Evolutionary conservation across 768 basidiomycete species (phyloP).

Genomic region (Calocybe indica): DNA sequence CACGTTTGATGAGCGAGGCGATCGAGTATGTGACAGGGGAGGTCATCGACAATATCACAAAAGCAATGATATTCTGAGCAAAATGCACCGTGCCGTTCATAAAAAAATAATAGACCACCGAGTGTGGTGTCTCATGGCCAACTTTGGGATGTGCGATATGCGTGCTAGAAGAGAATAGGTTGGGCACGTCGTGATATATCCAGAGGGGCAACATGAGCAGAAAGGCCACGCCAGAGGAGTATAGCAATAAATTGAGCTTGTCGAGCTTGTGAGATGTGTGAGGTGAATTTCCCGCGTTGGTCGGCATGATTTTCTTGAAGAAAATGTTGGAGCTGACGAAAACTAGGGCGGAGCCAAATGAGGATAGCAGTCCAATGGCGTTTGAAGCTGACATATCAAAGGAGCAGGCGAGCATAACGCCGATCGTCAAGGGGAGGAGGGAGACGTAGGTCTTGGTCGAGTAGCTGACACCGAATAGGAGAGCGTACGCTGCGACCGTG

Average conservation of each 20-base stretch:
- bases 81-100: conserved; percentile 97
- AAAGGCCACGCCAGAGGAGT: conserved; percentile 93
- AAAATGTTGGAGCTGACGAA: conserved; percentile 99
- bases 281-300: conserved; percentile 34
- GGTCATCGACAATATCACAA: conserved; percentile 90
- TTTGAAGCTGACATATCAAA: conserved; percentile 90
- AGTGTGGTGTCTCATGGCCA: conserved; percentile 46
- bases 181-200: conserved; percentile 80
- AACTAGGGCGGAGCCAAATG: conserved; percentile 93
- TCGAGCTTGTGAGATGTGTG: conserved; percentile 73
- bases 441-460: conserved; percentile 88
- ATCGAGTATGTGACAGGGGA: conserved; percentile 99
- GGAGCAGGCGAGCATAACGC: conserved; percentile 96
- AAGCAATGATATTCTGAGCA: conserved; percentile 95
- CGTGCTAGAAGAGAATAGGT: conserved; percentile 42
- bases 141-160: conserved; percentile 40
- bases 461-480: conserved; percentile 92
- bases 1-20: conserved; percentile 95
- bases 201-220: conserved; percentile 95
- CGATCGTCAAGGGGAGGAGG: conserved; percentile 88
- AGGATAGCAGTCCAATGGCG: conserved; percentile 81
- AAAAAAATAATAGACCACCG: conserved; percentile 77
- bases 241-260: conserved; percentile 93
- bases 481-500: conserved; percentile 92
- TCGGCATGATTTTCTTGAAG: conserved; percentile 97